phyloP scores from a whole-genome alignment of 345 rosid genomes.

The Hibiscus mutabilis region DNA sequence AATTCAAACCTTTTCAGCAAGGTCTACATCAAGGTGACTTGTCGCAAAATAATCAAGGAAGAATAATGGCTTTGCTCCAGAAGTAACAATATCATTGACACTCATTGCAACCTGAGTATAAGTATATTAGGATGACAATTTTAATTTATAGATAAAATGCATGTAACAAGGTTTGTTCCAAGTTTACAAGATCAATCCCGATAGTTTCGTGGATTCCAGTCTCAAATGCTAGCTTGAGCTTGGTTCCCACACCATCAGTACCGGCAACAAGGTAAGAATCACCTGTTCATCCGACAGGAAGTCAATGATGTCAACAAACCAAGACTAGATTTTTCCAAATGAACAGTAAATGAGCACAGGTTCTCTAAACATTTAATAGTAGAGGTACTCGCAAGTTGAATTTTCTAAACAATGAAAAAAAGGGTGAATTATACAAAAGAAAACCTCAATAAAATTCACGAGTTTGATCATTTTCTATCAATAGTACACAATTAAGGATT shows the following conservation, averaged over 20 bases:
- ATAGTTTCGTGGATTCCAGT: constrained; percentile 84
- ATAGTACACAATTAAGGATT: background rate
- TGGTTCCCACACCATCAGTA: constrained; percentile 98
- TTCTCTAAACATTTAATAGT: background rate
- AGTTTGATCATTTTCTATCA: background rate
- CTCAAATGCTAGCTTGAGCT: constrained; percentile 88
- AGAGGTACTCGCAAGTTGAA: background rate
- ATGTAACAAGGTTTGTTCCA: background rate
- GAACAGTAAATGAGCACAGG: background rate
- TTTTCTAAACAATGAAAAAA: background rate
- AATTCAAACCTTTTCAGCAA: constrained; percentile 74
- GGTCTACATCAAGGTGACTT: constrained; percentile 87
- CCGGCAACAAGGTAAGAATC: constrained; percentile 93
- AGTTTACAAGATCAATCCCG: constrained; percentile 81
- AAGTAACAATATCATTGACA: constrained; percentile 92
- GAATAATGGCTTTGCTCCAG: constrained; percentile 90
- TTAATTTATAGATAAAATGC: background rate
- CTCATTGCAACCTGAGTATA: constrained; percentile 82
- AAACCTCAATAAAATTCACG: background rate
- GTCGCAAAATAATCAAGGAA: constrained; percentile 96
- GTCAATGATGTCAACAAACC: constrained; percentile 5
- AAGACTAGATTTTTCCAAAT: background rate
- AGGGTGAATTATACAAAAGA: background rate
- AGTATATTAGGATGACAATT: constrained; percentile 11
- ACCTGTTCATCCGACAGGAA: constrained; percentile 32